Percentiles rank a stretch among this genome's conserved stretches.
phyloP scores from a whole-genome alignment of 2,329 filamentous ascomycete species.

The Colletotrichum shisoi region DNA sequence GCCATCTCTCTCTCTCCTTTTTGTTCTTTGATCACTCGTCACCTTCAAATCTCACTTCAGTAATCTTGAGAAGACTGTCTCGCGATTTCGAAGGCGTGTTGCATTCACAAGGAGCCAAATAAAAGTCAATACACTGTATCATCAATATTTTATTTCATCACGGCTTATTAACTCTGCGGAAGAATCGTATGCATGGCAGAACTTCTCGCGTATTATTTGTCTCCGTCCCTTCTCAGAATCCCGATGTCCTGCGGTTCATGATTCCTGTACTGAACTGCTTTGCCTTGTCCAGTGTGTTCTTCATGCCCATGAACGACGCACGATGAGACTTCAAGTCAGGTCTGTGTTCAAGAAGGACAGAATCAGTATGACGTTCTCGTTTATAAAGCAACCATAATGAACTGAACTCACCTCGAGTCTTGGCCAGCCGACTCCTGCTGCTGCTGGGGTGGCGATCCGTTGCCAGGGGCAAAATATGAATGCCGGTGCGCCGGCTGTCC shows the following conservation, averaged over 20 bases:
- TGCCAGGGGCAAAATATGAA: constrained; percentile 2
- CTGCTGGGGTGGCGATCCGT: constrained; percentile 17
- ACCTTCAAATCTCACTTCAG: no score
- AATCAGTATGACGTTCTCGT: constrained; percentile 1
- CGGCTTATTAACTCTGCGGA: neutral
- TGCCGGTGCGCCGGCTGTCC: constrained; percentile 22
- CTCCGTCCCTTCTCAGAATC: constrained; percentile 1
- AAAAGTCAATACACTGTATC: no score
- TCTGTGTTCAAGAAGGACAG: neutral
- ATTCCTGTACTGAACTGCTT: constrained; percentile 37
- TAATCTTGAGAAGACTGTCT: no score
- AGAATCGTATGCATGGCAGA: no score
- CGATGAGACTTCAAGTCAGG: constrained; percentile 33
- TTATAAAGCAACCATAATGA: no score
- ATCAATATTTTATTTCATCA: neutral
- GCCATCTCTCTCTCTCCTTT: no score
- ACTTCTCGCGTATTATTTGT: no score
- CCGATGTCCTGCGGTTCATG: constrained; percentile 36
- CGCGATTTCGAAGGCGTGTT: no score
- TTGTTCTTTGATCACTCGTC: no score
- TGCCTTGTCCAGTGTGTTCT: constrained; percentile 37
- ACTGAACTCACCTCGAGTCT: constrained; percentile 20
- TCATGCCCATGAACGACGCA: constrained; percentile 37
- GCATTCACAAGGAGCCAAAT: no score
- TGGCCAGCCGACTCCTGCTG: constrained; percentile 24